Conservation (phyloP, 2,329 filamentous ascomycete species). For the Alternaria triticina region DNA sequence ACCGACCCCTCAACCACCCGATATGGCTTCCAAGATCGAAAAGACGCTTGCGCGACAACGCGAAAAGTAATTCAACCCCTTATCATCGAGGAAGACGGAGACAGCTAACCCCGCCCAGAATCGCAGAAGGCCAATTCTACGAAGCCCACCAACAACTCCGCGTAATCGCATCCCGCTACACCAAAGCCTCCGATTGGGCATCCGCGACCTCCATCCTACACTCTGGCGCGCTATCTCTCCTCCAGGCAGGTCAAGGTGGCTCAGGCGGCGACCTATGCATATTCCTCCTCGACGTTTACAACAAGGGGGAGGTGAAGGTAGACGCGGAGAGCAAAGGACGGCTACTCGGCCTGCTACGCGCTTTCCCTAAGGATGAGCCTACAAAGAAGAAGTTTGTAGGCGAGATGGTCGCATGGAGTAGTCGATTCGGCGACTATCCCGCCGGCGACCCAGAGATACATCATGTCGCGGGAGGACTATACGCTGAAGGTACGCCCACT, state of each 20-base stretch:
- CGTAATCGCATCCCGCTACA: conserved; percentile 90
- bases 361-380: conserved; percentile 84
- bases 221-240: conserved; percentile 81
- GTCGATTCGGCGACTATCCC: conserved; percentile 83
- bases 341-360: conserved; percentile 76
- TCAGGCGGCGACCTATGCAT: conserved; percentile 90
- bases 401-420: conserved; percentile 89
- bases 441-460: conserved; percentile 94
- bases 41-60: conserved; percentile 79
- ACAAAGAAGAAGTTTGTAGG: conserved; percentile 91
- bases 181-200: conserved; percentile 83
- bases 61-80: conserved; percentile 64
- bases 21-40: conserved; percentile 63
- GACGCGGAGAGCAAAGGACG: conserved; percentile 76
- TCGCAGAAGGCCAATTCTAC: conserved; percentile 91
- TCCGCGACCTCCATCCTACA: conserved; percentile 87
- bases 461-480: conserved; percentile 85
- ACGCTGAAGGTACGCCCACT: conserved; percentile 70
- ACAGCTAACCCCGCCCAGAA: conserved; percentile 59
- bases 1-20: neutral
- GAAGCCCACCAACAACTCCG: conserved; percentile 98
- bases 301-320: conserved; percentile 79
- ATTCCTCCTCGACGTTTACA: conserved; percentile 88
- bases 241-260: conserved; percentile 91
- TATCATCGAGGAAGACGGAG: neutral